Evolutionary conservation across 257 asterid genomes (phyloP).

Genomic region (Solanum medicagineum): DNA sequence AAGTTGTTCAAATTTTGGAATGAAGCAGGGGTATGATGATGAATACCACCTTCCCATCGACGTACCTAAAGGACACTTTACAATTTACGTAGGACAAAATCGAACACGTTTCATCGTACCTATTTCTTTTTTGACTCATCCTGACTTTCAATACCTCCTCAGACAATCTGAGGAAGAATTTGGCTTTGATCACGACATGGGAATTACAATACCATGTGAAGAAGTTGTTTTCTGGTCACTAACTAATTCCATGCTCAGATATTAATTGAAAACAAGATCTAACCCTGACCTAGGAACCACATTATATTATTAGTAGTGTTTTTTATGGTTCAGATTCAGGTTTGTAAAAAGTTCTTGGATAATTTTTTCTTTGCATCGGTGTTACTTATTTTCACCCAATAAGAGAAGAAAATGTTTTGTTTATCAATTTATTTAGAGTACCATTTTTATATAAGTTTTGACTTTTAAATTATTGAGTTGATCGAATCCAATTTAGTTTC

Average conservation of each 20-base stretch:
- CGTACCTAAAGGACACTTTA: constrained; percentile 40
- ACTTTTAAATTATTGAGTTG: background rate
- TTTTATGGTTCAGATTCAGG: constrained; percentile 14
- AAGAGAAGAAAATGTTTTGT: background rate
- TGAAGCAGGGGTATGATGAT: constrained; percentile 13
- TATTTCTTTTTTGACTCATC: constrained; percentile 26
- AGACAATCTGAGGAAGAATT: constrained; percentile 33
- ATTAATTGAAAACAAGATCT: background rate
- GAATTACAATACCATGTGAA: constrained; percentile 36
- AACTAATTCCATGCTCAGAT: constrained; percentile 28
- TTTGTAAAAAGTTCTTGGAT: background rate
- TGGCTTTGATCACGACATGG: constrained; percentile 42
- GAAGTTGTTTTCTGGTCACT: constrained; percentile 30
- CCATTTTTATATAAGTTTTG: background rate
- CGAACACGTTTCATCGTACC: constrained; percentile 29
- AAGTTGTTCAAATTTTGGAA: constrained; percentile 34
- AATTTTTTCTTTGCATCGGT: constrained; percentile 13
- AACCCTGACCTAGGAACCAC: background rate
- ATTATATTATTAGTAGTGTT: background rate
- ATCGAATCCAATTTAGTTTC: background rate
- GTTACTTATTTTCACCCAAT: background rate
- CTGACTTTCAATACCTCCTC: constrained; percentile 29
- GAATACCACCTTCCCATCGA: constrained; percentile 19
- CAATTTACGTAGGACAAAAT: constrained; percentile 32
- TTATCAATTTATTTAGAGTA: background rate